Conservation (phyloP, 2,329 filamentous ascomycete genomes). For the Dactylellina drechsleri region DNA sequence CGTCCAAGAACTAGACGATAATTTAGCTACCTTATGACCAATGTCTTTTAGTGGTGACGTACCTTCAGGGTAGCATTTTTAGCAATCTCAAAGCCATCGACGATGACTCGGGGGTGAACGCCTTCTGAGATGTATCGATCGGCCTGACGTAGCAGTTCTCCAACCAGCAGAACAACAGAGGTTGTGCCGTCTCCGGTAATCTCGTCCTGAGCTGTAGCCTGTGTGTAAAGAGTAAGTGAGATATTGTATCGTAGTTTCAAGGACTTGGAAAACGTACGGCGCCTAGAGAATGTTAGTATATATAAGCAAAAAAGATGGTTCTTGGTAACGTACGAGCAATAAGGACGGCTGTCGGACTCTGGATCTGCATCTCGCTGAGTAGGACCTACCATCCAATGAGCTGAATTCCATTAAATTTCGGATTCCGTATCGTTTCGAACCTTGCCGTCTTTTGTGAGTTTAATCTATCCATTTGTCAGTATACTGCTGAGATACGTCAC, state of each 20-base stretch:
- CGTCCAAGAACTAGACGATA: constrained; percentile 79
- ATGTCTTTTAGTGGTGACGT: neutral
- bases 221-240: constrained; percentile 65
- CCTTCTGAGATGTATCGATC: constrained; percentile 95
- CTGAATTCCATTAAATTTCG: constrained; percentile 68
- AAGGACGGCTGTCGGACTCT: constrained; percentile 95
- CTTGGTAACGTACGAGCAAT: constrained; percentile 67
- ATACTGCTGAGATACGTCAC: constrained; percentile 48
- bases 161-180: constrained; percentile 91
- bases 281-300: constrained; percentile 25
- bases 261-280: constrained; percentile 53
- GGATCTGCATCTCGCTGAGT: constrained; percentile 85
- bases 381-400: constrained; percentile 59
- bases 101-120: constrained; percentile 95
- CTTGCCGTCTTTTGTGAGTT: constrained; percentile 98
- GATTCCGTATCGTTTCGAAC: constrained; percentile 68
- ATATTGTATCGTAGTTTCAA: constrained; percentile 37
- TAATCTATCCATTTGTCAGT: constrained; percentile 73
- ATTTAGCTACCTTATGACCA: too few relatives aligned
- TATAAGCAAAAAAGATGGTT: neutral
- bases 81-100: constrained; percentile 95
- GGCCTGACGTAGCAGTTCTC: constrained; percentile 96
- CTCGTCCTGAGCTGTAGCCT: constrained; percentile 94
- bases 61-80: constrained; percentile 92
- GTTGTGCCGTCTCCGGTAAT: constrained; percentile 98